These are phyloP conservation scores for Penicillium sp. DNA, from an alignment of 2,329 filamentous ascomycete species.

Conservation along the genomic window DNA sequence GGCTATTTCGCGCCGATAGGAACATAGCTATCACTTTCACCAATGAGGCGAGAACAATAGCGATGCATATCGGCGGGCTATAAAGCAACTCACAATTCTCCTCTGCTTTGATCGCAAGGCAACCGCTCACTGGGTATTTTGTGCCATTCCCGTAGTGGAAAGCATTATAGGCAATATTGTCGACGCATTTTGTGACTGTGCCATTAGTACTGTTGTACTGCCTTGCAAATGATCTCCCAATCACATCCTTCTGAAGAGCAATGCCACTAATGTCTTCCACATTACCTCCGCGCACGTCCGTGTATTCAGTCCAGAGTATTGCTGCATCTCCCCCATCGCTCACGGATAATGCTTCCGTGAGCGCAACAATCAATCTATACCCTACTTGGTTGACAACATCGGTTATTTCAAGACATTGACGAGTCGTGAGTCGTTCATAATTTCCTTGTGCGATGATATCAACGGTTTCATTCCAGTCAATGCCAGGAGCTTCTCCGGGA, in stretches of 20 bases:
- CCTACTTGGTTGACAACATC: background rate
- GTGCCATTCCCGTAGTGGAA: no score
- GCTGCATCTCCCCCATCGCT: background rate
- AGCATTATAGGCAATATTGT: no score
- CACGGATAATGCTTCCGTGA: slow-evolving; percentile 1
- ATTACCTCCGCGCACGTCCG: no score
- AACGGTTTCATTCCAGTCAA: background rate
- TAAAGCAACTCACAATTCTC: slow-evolving; percentile 14
- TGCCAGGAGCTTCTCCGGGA: background rate
- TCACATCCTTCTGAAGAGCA: no score
- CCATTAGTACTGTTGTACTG: background rate
- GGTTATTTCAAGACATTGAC: background rate
- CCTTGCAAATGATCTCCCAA: background rate
- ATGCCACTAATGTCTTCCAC: no score
- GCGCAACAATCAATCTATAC: background rate
- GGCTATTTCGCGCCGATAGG: slow-evolving; percentile 1
- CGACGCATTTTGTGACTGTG: no score
- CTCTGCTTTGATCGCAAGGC: slow-evolving; percentile 1
- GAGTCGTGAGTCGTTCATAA: background rate
- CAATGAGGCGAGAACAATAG: slow-evolving; percentile 5
- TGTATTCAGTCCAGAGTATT: background rate
- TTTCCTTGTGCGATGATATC: background rate
- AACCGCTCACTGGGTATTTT: background rate
- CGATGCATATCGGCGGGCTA: slow-evolving; percentile 10
- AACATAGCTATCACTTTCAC: slow-evolving; percentile 19